Conservation (phyloP, 306 rosid species). For the Trichosanthes cucumerina region DNA sequence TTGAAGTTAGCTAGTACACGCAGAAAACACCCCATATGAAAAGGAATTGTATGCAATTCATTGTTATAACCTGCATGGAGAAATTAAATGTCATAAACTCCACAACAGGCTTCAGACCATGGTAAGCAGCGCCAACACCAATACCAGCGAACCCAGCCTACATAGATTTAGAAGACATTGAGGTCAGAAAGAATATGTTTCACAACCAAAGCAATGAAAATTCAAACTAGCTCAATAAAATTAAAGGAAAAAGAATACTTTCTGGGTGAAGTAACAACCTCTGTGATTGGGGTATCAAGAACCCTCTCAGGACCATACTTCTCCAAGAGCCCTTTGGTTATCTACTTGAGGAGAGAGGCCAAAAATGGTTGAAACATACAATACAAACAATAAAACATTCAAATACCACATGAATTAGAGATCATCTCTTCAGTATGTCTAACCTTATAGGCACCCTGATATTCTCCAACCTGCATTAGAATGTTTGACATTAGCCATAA, state of each 20-base stretch:
- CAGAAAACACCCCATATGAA: background rate
- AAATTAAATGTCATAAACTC: conserved; percentile 99
- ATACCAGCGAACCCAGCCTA: conserved; percentile 99
- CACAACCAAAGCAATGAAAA: background rate
- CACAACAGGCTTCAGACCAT: conserved; percentile 80
- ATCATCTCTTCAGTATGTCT: conserved; percentile 9
- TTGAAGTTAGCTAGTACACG: conserved; percentile 6
- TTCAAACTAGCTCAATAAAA: background rate
- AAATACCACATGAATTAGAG: background rate
- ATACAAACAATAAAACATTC: background rate
- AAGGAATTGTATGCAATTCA: background rate
- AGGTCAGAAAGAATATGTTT: background rate
- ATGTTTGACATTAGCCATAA: conserved; percentile 14
- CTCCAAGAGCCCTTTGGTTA: conserved; percentile 82
- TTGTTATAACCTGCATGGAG: conserved; percentile 87
- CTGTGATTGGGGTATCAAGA: conserved; percentile 96
- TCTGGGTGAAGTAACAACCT: conserved; percentile 38
- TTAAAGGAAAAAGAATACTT: background rate
- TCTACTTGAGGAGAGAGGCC: conserved; percentile 22
- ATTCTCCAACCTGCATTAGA: conserved; percentile 82
- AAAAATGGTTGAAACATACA: background rate
- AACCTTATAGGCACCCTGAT: conserved; percentile 99
- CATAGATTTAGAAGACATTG: conserved; percentile 6
- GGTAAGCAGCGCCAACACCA: conserved; percentile 98
- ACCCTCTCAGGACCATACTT: conserved; percentile 99